Base-by-base conservation (phyloP, 2,329 filamentous ascomycete species). In the Dothideomycetes sp. region DNA sequence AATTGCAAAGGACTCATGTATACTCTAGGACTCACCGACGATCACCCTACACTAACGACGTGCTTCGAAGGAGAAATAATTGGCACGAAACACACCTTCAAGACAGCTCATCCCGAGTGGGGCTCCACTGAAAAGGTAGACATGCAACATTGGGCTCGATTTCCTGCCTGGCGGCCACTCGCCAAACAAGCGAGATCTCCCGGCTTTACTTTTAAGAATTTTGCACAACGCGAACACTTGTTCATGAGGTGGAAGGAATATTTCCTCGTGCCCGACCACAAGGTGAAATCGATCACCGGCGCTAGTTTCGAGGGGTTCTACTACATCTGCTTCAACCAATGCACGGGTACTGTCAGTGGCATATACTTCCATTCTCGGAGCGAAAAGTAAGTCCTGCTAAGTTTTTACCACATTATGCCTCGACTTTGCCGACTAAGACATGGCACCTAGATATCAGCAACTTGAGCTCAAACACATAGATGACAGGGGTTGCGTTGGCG, bases 201-300 rank as follows among this genome's bases (percentile, higher is more conserved):
- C 18, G 40, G 35, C 4, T 76, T 73, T 51, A 74, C 68, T 46
- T 73, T 66, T 66, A 79, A 66, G 48, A 81, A 93, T 51, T 76
- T 81, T 50, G 75, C 77, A 35, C 83, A 93, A 56, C 73, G 79
- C 47, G 88, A 95, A 51, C 80, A 93, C 58, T 80, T 98, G 22
- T 98, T 95, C 56, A 98, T 98, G 91, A 79, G 91, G 45, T 98
- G 91, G 91, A 98, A 98, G 62, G 91, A 98, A 57, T 87, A 94
- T 53, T 98, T 98, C 54, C 69, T 98, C 1, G 91, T 98, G 1
- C 91, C 91, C 2, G 88, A 98, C 54, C 91, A 98, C 59, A 77
- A 84, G 12, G 87, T 96, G 15, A 76, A 81, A 45, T 93, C 84
- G 9, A 94, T 98, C 45, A 84, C 79, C 24, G 91, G 91, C 14